phyloP scores from a whole-genome alignment of 2,329 filamentous ascomycete genomes.

The Didymella lethalis region DNA sequence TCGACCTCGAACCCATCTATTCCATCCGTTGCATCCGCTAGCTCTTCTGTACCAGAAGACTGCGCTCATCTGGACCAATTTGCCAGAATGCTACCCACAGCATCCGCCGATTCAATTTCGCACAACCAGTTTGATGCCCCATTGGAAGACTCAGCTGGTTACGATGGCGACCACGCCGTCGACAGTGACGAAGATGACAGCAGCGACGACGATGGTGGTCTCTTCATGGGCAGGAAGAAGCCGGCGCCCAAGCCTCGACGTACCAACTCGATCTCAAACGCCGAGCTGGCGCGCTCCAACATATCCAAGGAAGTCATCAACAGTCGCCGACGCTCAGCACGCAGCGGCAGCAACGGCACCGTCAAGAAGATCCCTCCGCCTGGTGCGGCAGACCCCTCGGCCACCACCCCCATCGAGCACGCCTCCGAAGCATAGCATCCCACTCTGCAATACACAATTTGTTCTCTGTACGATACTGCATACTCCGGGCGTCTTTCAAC shows the following conservation, averaged over 20 bases:
- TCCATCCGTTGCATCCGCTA: constrained; percentile 59
- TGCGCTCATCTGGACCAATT: constrained; percentile 32
- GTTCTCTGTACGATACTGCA: constrained; percentile 21
- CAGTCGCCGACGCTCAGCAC: constrained; percentile 51
- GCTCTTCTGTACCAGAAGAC: constrained; percentile 54
- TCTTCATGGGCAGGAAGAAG: constrained; percentile 52
- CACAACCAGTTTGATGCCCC: constrained; percentile 39
- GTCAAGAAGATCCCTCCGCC: constrained; percentile 57
- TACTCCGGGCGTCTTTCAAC: constrained; percentile 13
- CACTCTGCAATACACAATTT: constrained; percentile 1
- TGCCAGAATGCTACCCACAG: constrained; percentile 31
- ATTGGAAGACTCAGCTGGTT: constrained; percentile 48
- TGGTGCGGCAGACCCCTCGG: constrained; percentile 14
- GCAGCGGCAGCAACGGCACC: constrained; percentile 60
- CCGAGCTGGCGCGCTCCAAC: constrained; percentile 44
- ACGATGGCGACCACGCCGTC: constrained; percentile 51
- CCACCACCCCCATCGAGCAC: constrained; percentile 7
- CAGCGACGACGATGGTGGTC: constrained; percentile 52
- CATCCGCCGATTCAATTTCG: constrained; percentile 50
- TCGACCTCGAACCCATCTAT: constrained; percentile 61
- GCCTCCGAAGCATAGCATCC: constrained; percentile 8
- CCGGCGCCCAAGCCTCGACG: constrained; percentile 37
- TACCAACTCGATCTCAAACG: constrained; percentile 51
- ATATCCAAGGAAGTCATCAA: constrained; percentile 34
- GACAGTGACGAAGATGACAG: constrained; percentile 54